phyloP scores from a whole-genome alignment of 2,329 filamentous ascomycete species.

The Leptographium lundbergii region DNA sequence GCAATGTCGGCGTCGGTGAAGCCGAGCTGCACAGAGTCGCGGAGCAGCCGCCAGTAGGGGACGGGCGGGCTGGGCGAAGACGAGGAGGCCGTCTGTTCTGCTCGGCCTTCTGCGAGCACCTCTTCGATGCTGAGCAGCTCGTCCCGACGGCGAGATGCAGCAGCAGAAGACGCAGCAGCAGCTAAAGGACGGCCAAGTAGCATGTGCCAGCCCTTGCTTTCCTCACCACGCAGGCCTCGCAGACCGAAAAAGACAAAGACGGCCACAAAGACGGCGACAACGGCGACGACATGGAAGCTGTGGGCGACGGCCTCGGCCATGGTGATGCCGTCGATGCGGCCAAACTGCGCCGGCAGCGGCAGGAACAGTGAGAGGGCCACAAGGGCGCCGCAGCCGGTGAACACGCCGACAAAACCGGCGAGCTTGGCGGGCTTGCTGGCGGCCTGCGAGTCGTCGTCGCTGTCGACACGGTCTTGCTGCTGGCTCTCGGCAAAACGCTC shows the following conservation, averaged over 20 bases:
- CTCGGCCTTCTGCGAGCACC: neutral
- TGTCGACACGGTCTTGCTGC: conserved; percentile 12
- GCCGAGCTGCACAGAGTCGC: conserved; percentile 54
- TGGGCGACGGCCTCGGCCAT: conserved; percentile 63
- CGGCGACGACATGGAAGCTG: conserved; percentile 79
- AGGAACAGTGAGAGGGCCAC: conserved; percentile 73
- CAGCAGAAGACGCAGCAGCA: neutral
- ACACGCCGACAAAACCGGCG: conserved; percentile 82
- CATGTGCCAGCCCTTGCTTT: conserved; percentile 58
- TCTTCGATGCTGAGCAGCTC: conserved; percentile 6
- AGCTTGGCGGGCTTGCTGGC: conserved; percentile 44
- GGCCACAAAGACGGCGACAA: conserved; percentile 58
- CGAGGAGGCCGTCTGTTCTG: neutral
- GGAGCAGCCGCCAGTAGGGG: conserved; percentile 47
- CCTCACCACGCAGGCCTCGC: conserved; percentile 55
- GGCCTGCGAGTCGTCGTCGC: neutral
- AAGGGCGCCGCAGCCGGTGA: conserved; percentile 84
- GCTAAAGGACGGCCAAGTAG: conserved; percentile 30
- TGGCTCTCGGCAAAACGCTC: conserved; percentile 31
- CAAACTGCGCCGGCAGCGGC: conserved; percentile 72
- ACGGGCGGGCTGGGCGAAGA: conserved; percentile 15
- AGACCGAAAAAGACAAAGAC: conserved; percentile 70
- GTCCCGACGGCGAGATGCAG: neutral
- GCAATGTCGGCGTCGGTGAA: conserved; percentile 67
- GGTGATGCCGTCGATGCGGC: conserved; percentile 55